Evolutionary conservation across 2,329 filamentous ascomycete genomes (phyloP), one percentile per base, ranked within the genome.

Genomic region (Calonectria multiphialidica): DNA sequence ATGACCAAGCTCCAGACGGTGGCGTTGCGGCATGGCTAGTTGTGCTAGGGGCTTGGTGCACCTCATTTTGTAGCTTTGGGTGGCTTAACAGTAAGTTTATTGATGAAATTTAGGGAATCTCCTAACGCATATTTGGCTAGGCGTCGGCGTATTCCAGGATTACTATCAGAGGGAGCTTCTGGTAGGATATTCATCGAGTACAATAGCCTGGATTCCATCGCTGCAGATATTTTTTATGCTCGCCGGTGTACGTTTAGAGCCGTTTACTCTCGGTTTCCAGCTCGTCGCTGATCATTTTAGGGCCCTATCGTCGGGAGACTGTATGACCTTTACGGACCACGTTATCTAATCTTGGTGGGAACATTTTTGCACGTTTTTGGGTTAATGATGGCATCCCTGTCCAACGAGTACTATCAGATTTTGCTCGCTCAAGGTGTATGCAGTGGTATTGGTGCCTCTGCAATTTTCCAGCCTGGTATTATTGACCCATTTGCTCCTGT

Each of bases 271-370:
- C 28, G 8, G 9, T 2, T 18, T 12, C 25, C 13, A 4, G 9
- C 53, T 37, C 42, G 10, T 21, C 42, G 42, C 55, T 68, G 6
- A 35, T 10, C 33, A 25, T 5, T 23, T 35, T 16, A 88, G 74
- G 91, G 92, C 0, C 90, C 91, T 0, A 76, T 94, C 6, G 87
- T 92, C 13, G 93, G 93, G 0, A 87, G 86, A 35, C 73, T 92
- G 1, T 93, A 88, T 74, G 93, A 94, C 77, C 89, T 87, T 67
- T 89, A 90, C 68, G 92, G 93, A 0, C 90, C 92, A 0, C 87
- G 88, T 21, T 87, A 83, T 49, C 82, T 94, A 0, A 79, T 92
- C 0, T 50, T 90, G 0, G 76, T 81, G 18, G 90, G 90, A 5
- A 88, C 86, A 0, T 83, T 91, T 59, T 78, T 91, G n/a, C 89